phyloP scores from a whole-genome alignment of 345 rosid species.

The Eucalyptus regnans region DNA sequence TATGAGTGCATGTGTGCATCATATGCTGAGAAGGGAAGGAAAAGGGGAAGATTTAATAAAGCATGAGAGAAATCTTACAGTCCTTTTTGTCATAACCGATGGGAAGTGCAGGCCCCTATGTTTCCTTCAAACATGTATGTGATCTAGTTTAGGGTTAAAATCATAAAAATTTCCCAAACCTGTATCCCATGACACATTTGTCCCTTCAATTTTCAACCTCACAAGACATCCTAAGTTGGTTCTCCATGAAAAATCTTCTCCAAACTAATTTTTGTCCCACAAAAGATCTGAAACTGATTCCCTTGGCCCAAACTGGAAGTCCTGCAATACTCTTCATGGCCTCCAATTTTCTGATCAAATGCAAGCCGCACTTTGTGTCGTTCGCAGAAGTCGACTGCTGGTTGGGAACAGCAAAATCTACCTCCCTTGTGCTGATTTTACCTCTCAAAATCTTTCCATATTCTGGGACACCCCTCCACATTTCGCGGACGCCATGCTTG shows the following conservation, averaged over 20 bases:
- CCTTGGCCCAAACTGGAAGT: neutral
- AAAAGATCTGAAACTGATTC: neutral
- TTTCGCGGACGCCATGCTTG: neutral
- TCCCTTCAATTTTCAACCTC: neutral
- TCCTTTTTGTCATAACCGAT: neutral
- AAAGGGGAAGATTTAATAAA: neutral
- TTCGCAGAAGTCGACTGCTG: neutral
- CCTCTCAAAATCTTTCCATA: neutral
- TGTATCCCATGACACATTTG: neutral
- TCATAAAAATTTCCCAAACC: neutral
- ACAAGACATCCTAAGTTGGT: neutral
- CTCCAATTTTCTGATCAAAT: neutral
- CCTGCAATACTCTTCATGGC: neutral
- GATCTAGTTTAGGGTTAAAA: neutral
- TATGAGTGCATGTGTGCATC: neutral
- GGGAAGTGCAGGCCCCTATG: neutral
- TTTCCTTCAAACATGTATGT: neutral
- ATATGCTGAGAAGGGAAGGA: neutral
- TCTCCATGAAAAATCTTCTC: neutral
- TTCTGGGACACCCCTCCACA: neutral
- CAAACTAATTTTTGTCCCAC: neutral
- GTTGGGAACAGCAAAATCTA: neutral
- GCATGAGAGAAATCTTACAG: neutral
- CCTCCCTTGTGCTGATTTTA: neutral
- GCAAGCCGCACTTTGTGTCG: neutral